Base-by-base conservation (phyloP, 2,329 filamentous ascomycete genomes). In the Venturia oleaginea region DNA sequence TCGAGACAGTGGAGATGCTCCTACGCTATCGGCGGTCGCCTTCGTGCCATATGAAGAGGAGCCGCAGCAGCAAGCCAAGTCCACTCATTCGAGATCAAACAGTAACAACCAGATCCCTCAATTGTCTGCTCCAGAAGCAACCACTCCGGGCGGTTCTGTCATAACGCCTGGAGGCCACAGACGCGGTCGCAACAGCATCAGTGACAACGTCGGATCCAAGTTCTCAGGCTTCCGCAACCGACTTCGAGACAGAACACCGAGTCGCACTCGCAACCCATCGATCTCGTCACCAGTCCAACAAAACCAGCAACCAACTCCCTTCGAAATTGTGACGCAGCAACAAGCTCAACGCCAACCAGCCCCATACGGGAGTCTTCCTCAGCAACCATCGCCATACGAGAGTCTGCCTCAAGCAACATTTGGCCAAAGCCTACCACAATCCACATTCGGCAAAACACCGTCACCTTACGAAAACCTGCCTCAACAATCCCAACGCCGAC, bases 151-250 rank as follows among this genome's bases (percentile, higher is more conserved):
- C 24, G 64, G 60, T 24, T 30, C 59, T 27, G 24, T 40, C 34
- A 37, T 38, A 2, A 32, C 62, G 17, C 43, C 64, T 8, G 38
- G 64, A 34, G 59, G 66, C 65, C 82, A 81, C 65, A 80, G 82
- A 70, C 80, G 80, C 46, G 79, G 83, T 19, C 81, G 81, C 24
- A 77, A 80, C 63, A 85, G 82, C 69, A 80, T 82, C 40, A 84
- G 83, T 68, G 84, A 86, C 63, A 83, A 79, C 65, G 78, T 86
- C 42, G 80, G 82, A 13, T 77, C 75, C 62, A 82, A 82, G 66
- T 76, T 77, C 67, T 74, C 74, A 64, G 69, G 74, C 64, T 76
- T 86, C 24, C 81, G 82, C 3, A 82, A 82, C n/a, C 79, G 83
- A 27, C 84, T 86, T 79, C 79, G 84, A 11, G 63, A 64, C 55